Evolutionary conservation across 208 protist species (phyloP), one percentile per base, ranked within the genome.

Genomic region (Acanthamoeba triangularis): DNA sequence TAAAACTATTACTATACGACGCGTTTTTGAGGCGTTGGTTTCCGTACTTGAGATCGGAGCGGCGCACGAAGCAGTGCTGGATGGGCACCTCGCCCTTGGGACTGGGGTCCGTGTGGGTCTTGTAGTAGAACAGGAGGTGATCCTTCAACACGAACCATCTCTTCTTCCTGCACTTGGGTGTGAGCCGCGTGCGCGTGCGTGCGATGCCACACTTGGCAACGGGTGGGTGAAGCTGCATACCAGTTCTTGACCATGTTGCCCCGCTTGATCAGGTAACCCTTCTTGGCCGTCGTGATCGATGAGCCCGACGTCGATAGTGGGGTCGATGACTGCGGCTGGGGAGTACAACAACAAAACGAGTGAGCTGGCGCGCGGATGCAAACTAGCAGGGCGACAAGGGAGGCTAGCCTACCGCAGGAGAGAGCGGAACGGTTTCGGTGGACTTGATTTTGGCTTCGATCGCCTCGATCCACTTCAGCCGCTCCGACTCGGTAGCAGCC

Each of bases 81-180:
- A 88, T 88, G 25, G 44, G 49, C n/a, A 88, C 54, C 80, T 88
- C 80, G 80, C 80, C 80, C 30, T 88, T 88, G 49, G 80, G 80
- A 23, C 20, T 56, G 10, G 80, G 80, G 20, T 88, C 80, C 49
- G 80, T 65, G 54, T 56, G 80, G n/a, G 47, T 44, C 54, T 88
- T 88, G 80, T 65, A 88, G 80, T 88, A 88, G 44, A 88, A 65
- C 54, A 88, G 30, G 30, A 88, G 80, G 80, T 88, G 44, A 30
- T 88, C 80, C 80, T 88, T 88, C 44, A 88, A 30, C 30, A 88
- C 47, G 54, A 88, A 65, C 80, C 80, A 88, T 20, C 80, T 56
- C 80, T 88, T 56, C n/a, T 88, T 88, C 80, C 80, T 88, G 80
- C n/a, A 63, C 11, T 1, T 44, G 78, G 49, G 23, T 3, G 30